Percentiles rank a stretch among this genome's conserved stretches.
These are phyloP conservation scores for Rosa chinensis DNA, from an alignment of 306 rosid genomes.

Conservation along the genomic window DNA sequence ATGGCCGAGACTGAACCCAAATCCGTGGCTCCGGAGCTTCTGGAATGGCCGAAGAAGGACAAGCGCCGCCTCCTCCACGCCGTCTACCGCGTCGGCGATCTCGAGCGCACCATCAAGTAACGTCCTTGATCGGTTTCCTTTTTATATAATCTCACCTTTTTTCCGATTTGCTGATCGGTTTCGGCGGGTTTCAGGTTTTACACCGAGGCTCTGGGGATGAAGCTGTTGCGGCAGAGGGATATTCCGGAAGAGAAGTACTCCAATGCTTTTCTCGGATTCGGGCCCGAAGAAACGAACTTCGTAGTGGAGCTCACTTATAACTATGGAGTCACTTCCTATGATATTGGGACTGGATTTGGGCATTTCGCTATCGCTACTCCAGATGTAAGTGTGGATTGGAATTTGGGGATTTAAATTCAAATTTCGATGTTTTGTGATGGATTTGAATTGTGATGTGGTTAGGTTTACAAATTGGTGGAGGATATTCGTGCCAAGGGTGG, in stretches of 20 bases:
- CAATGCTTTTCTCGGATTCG: conserved; percentile 91
- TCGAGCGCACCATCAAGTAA: conserved; percentile 92
- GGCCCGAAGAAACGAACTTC: conserved; percentile 73
- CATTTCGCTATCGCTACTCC: conserved; percentile 85
- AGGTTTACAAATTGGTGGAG: conserved; percentile 87
- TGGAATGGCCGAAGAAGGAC: conserved; percentile 90
- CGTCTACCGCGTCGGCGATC: conserved; percentile 97
- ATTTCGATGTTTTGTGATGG: neutral
- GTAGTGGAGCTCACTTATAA: conserved; percentile 90
- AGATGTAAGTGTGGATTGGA: conserved; percentile 36
- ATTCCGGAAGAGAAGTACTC: conserved; percentile 85
- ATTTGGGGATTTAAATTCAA: conserved; percentile 33
- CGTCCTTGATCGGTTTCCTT: neutral
- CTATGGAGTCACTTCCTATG: conserved; percentile 81
- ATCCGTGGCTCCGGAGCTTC: conserved; percentile 51
- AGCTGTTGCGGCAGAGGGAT: conserved; percentile 77
- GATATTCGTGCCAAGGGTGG: conserved; percentile 73
- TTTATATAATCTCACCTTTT: conserved; percentile 7
- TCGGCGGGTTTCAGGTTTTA: conserved; percentile 55
- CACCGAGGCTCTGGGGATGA: conserved; percentile 88
- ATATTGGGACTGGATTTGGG: conserved; percentile 93
- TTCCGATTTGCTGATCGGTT: neutral
- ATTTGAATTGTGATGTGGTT: neutral
- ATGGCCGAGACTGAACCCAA: conserved; percentile 75
- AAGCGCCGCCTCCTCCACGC: conserved; percentile 83